Base-by-base conservation (phyloP, 306 rosid species). In the Coriaria nepalensis region DNA sequence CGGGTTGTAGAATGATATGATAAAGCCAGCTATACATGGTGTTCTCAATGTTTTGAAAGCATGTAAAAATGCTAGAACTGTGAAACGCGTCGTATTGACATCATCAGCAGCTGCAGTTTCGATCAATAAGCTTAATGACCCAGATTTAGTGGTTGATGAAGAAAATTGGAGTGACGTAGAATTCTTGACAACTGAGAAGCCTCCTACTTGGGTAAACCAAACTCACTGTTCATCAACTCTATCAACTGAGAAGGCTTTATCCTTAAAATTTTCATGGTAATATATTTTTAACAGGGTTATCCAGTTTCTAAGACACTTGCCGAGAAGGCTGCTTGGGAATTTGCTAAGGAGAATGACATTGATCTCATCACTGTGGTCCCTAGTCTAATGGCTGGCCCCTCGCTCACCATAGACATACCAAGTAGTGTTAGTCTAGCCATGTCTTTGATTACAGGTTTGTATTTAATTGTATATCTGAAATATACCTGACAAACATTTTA, bases 341-440 rank as follows among this genome's bases (percentile, higher is more conserved):
- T 81, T 46, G 93, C 87, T 4, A 64, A 81, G 60, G 85, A 78
- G 51, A 73, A 81, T 51, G 40, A 55, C 47, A 76, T 85, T 65
- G 80, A 81, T 65, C 85, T 85, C 68, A 58, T 85, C 75, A 78
- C 93, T 53, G 74, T 85, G 62, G 69, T 85, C 45, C 95, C 93
- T 51, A 44, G 66, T 52, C 76, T 85, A 6, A 76, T 73, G 68
- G 39, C 73, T 52, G 95, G 87, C 57, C 63, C 85, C 55, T 62
- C 78, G 59, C 78, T 78, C 40, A 78, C 95, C 29, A 73, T 71
- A 45, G 87, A 81, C 36, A 47, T 81, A 38, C 93, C 93, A 9
- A 53, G 74, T 56, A 81, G 87, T 61, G 41, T 78, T 48, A 52
- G 39, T 64, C 48, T 81, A 0, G 74, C 85, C 43, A 71, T 64